Evolutionary conservation across 2,329 filamentous ascomycete genomes (phyloP).

Genomic region (Arthroderma sp.): DNA sequence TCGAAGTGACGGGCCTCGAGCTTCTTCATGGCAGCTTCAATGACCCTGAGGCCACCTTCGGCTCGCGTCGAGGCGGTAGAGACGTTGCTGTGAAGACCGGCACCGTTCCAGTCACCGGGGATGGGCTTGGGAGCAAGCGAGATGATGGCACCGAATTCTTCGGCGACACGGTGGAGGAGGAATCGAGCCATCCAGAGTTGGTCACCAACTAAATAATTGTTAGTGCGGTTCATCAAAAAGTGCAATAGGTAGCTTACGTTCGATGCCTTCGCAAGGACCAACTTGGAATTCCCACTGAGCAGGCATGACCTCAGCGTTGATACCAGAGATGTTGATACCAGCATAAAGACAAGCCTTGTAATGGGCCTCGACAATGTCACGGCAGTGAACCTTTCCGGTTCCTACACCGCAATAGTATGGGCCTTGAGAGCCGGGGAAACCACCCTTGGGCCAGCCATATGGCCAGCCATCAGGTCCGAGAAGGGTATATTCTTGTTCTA

Average conservation of each 20-base stretch:
- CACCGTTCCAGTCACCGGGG: constrained; percentile 92
- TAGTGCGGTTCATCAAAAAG: neutral
- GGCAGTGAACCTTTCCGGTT: constrained; percentile 91
- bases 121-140: constrained; percentile 95
- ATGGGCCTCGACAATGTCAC: constrained; percentile 93
- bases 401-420: constrained; percentile 98
- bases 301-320: constrained; percentile 98
- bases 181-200: constrained; percentile 90
- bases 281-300: constrained; percentile 98
- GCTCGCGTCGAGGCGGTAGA: constrained; percentile 77
- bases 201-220: constrained; percentile 57
- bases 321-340: constrained; percentile 86
- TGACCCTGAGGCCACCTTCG: constrained; percentile 90
- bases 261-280: constrained; percentile 75
- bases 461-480: constrained; percentile 77
- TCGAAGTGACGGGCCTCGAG: constrained; percentile 63
- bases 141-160: constrained; percentile 93
- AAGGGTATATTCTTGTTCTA: constrained; percentile 95
- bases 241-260: constrained; percentile 43
- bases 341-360: constrained; percentile 84
- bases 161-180: constrained; percentile 78
- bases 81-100: constrained; percentile 87
- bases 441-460: constrained; percentile 79
- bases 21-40: constrained; percentile 76
- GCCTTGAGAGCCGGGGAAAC: constrained; percentile 83